Base-by-base conservation (phyloP, 768 basidiomycete species). In the Lenzites betulinus region DNA sequence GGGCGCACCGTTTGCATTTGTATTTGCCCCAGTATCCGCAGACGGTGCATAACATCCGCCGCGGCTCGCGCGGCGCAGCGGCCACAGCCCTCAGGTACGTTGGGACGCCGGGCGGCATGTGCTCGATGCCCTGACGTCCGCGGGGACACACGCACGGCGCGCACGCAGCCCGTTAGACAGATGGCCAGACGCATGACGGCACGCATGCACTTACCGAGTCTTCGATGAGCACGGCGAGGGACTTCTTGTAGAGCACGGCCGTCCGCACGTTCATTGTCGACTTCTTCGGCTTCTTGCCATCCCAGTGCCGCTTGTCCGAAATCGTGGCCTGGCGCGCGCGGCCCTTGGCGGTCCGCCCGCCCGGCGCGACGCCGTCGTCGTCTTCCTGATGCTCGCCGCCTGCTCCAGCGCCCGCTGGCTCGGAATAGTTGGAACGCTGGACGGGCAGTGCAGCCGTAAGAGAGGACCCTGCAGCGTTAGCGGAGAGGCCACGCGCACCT, bases 21-120 rank as follows among this genome's bases (percentile, higher is more conserved):
- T 95, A 94, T 4, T 78, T 77, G 7, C 90, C 92, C 83, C 84
- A 89, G 71, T 90, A 93, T 2, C 93, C 91, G 66, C 93, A 94
- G 25, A 93, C 89, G n/a, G 90, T 85, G 69, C 93, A 95, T 15
- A 94, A 69, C 64, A 84, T 75, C 42, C 90, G 85, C 8, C 87
- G 82, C 7, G 92, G 90, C 58, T 87, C 83, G 1, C 71, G 72
- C 0, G 90, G 76, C 1, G 84, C 78, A 1, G 86, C 82, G 1
- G 86, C 81, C 30, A 73, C 77, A 15, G 88, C 89, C 20, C 86
- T 90, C 59, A 93, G 71, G 76, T 95, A 94, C 18, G 84, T 86
- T 7, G 90, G 83, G 15, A 80, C 76, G 39, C 75, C 73, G 4
- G 82, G 57, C 3, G 85, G 82, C 51, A 85, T 70, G 57, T 78